Evolutionary conservation across 1,284 basidiomycete genomes (phyloP), one percentile per base, ranked within the genome.

Genomic region (Austropuccinia psidii): DNA sequence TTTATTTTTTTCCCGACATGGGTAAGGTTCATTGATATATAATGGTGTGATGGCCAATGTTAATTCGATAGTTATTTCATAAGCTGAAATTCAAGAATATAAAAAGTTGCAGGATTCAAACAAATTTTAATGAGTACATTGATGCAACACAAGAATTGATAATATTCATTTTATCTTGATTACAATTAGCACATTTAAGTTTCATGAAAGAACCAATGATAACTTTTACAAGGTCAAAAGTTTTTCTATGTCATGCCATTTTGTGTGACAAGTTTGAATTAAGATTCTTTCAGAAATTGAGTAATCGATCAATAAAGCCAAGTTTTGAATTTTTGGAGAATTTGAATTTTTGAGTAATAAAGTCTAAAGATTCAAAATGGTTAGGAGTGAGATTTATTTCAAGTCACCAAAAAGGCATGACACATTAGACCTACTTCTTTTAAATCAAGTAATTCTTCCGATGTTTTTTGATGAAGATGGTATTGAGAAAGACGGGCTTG

Each of bases 181-280:
- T n/a, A n/a, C n/a, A n/a, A n/a, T n/a, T n/a, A n/a, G n/a, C n/a
- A n/a, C n/a, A n/a, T n/a, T n/a, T n/a, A n/a, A n/a, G n/a, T n/a
- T n/a, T n/a, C n/a, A n/a, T n/a, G n/a, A n/a, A n/a, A n/a, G n/a
- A n/a, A n/a, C n/a, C n/a, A n/a, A n/a, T n/a, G n/a, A n/a, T n/a
- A n/a, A n/a, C n/a, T n/a, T n/a, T n/a, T n/a, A n/a, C n/a, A n/a
- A n/a, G n/a, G n/a, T n/a, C n/a, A n/a, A n/a, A n/a, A n/a, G n/a
- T n/a, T n/a, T n/a, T 47, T 64, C 41, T 19, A 64, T 43, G 4
- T 70, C 55, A 35, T 35, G 31, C 68, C 68, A 70, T 31, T 43
- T 24, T 24, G 68, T 24, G 9, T 21, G 29, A 49, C 68, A 70
- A 61, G 68, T 57, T 21, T 70, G 9, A 57, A 70, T 45, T 27